A percentile compares a stretch with the other conserved stretches of the same genome.
Conservation (phyloP, 129 eudicot species). For the Ambrosia trifida region DNA sequence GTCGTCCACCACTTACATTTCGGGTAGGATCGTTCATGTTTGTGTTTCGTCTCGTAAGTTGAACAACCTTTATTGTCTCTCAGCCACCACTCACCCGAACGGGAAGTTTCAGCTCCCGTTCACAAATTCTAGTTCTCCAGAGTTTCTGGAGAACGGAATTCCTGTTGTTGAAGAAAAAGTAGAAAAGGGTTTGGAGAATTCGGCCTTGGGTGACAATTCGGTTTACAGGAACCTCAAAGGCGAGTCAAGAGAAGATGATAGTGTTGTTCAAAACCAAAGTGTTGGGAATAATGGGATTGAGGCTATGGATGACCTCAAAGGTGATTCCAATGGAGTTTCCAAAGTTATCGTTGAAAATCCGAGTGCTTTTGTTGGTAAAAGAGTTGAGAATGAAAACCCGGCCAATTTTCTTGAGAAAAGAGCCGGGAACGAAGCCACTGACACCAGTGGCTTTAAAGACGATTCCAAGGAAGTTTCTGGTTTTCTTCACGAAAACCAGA, state of each 20-base stretch:
- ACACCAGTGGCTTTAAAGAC: background rate
- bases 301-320: conserved; percentile 24
- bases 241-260: conserved; percentile 15
- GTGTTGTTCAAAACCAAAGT: conserved; percentile 7
- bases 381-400: conserved; percentile 11
- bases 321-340: conserved; percentile 13
- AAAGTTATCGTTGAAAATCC: background rate
- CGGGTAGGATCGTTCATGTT: conserved; percentile 72
- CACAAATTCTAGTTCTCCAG: conserved; percentile 36
- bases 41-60: conserved; percentile 83
- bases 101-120: conserved; percentile 40
- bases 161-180: conserved; percentile 36
- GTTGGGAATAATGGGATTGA: background rate
- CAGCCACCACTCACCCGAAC: conserved; percentile 70
- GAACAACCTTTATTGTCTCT: conserved; percentile 68
- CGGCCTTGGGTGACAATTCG: conserved; percentile 20
- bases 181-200: conserved; percentile 19
- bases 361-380: conserved; percentile 1
- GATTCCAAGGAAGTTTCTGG: conserved; percentile 19
- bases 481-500: conserved; percentile 14
- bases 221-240: conserved; percentile 23
- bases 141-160: conserved; percentile 25
- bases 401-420: background rate
- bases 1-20: conserved; percentile 62
- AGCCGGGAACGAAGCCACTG: conserved; percentile 2